These are phyloP conservation scores for Solanum bulbocastanum DNA, from an alignment of 257 asterid species.

Conservation along the genomic window DNA sequence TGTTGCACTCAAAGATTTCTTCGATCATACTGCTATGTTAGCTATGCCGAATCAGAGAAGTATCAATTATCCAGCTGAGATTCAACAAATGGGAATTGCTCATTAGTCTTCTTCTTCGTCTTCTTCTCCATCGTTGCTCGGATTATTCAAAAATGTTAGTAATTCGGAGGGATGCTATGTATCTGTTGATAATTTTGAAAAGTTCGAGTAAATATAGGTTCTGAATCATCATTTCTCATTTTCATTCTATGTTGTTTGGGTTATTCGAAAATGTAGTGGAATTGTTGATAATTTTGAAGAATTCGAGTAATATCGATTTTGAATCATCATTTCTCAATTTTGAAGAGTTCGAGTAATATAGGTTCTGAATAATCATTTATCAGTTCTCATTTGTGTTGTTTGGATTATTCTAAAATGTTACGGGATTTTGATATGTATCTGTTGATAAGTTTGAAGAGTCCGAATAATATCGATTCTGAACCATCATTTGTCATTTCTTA, in stretches of 20 bases:
- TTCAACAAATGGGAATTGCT: slow-evolving; percentile 53
- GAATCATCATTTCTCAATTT: background rate
- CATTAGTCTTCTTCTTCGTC: slow-evolving; percentile 13
- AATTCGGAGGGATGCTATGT: no score
- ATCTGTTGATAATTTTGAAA: background rate
- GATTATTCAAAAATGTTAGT: background rate
- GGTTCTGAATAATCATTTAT: background rate
- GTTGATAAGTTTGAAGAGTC: background rate
- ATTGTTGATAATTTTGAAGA: background rate
- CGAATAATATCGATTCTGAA: fast-evolving
- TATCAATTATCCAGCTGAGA: slow-evolving; percentile 32
- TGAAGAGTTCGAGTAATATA: background rate
- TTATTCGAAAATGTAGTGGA: background rate
- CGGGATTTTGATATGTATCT: background rate
- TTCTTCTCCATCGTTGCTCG: background rate
- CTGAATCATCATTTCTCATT: background rate
- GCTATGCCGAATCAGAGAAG: slow-evolving; percentile 94
- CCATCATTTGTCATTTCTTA: background rate
- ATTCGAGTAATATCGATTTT: fast-evolving
- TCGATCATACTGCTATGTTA: slow-evolving; percentile 96
- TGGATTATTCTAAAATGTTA: background rate
- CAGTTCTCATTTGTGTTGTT: fast-evolving
- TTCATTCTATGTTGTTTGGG: background rate
- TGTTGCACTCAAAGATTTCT: slow-evolving; percentile 78
- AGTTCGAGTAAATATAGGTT: background rate